Percentiles rank a stretch among this genome's conserved stretches.
Evolutionary conservation across 192 early-diverging fungal species (phyloP).

Genomic region (Linnemannia exigua): DNA sequence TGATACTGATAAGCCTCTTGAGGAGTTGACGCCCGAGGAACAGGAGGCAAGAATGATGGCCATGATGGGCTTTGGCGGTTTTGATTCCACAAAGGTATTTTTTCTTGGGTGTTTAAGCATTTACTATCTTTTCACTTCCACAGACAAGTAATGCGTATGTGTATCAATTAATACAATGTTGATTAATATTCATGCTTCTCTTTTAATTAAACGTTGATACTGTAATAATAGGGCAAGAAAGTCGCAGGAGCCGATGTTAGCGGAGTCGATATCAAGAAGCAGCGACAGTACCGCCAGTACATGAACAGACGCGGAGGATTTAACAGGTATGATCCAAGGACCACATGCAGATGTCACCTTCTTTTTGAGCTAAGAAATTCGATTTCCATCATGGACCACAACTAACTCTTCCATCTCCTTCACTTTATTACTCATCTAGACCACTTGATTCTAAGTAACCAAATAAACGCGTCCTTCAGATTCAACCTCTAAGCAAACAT

Average conservation of each 20-base stretch:
- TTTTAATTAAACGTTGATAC: background rate
- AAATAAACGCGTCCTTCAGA: background rate
- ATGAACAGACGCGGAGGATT: slow-evolving; percentile 96
- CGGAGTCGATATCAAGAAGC: slow-evolving; percentile 86
- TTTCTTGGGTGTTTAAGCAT: background rate
- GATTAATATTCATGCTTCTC: background rate
- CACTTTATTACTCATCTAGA: background rate
- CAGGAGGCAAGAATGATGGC: slow-evolving; percentile 86
- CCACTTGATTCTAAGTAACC: slow-evolving; percentile 28
- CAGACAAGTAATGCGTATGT: no score
- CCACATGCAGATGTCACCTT: slow-evolving; percentile 27
- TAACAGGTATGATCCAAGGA: slow-evolving; percentile 57
- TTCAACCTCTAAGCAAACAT: background rate
- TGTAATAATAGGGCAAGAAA: slow-evolving; percentile 71
- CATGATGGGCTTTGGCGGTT: slow-evolving; percentile 91
- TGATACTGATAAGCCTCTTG: slow-evolving; percentile 21
- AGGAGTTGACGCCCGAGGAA: slow-evolving; percentile 60
- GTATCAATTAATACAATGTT: no score
- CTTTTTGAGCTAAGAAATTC: background rate
- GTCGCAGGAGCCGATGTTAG: slow-evolving; percentile 81
- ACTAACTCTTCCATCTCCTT: background rate
- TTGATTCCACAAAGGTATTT: slow-evolving; percentile 86
- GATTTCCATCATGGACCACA: background rate
- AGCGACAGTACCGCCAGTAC: slow-evolving; percentile 91
- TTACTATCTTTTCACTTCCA: no score